Conservation (phyloP, 1,284 basidiomycete species). For the Apiotrichum siamense region DNA sequence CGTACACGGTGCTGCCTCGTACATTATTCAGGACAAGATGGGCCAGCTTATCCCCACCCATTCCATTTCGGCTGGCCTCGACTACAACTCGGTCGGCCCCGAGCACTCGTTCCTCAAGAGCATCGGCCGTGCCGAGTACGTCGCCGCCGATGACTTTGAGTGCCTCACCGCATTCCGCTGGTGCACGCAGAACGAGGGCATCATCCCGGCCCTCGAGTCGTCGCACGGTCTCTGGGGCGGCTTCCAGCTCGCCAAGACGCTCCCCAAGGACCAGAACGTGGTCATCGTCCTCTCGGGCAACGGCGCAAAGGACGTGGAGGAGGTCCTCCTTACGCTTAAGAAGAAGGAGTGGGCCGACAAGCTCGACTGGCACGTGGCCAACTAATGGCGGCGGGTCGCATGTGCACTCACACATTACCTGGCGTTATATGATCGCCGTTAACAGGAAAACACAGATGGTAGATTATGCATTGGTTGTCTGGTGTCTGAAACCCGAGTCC, state of each 20-base stretch:
- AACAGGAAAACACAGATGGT: neutral
- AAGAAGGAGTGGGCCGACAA: slow-evolving; percentile 72
- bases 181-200: slow-evolving; percentile 88
- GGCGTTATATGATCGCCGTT: too few species aligned
- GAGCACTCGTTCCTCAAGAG: slow-evolving; percentile 98
- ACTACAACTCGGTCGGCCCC: slow-evolving; percentile 68
- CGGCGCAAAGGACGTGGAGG: slow-evolving; percentile 44
- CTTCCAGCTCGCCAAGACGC: slow-evolving; percentile 72
- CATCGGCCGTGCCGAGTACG: slow-evolving; percentile 85
- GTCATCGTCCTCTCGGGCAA: slow-evolving; percentile 58
- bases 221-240: slow-evolving; percentile 94
- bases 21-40: slow-evolving; percentile 77
- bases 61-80: slow-evolving; percentile 78
- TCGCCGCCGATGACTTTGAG: slow-evolving; percentile 86
- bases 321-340: slow-evolving; percentile 43
- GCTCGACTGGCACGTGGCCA: slow-evolving; percentile 71
- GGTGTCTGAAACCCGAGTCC: neutral
- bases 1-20: slow-evolving; percentile 87
- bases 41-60: slow-evolving; percentile 97
- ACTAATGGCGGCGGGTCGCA: slow-evolving; percentile 15
- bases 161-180: slow-evolving; percentile 87
- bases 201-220: slow-evolving; percentile 95
- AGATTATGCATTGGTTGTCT: neutral
- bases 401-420: neutral
- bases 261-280: slow-evolving; percentile 78